Evolutionary conservation across 306 rosid species (phyloP).

Genomic region (Fragaria vesca): DNA sequence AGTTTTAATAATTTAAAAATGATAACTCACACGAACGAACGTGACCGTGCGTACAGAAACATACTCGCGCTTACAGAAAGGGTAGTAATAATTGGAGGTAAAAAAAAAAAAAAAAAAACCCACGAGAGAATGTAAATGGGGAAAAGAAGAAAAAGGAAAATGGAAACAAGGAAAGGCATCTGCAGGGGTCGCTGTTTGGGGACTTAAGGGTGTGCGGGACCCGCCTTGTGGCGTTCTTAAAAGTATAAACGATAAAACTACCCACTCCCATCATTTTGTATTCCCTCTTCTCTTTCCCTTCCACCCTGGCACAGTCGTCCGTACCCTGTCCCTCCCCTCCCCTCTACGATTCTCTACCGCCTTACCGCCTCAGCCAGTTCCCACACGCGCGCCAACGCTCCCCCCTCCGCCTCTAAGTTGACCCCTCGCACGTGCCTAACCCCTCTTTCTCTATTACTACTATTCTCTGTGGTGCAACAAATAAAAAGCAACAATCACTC

Average conservation of each 20-base stretch:
- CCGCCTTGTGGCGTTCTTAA: constrained; percentile 24
- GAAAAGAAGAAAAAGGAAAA: too few relatives aligned
- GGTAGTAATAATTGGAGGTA: too few relatives aligned
- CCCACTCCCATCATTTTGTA: constrained; percentile 57
- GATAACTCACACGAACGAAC: too few relatives aligned
- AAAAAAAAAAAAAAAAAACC: too few relatives aligned
- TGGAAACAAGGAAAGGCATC: too few relatives aligned
- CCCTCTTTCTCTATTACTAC: background rate
- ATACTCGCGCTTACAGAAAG: too few relatives aligned
- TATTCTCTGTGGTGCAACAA: constrained; percentile 78
- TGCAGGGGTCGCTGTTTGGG: too few relatives aligned
- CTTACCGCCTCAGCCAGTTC: constrained; percentile 38
- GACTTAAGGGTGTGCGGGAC: constrained; percentile 15
- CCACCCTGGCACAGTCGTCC: constrained; percentile 89
- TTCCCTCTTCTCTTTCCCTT: constrained; percentile 17
- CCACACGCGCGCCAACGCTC: constrained; percentile 36
- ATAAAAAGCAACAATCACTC: constrained; percentile 26
- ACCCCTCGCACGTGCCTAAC: constrained; percentile 37
- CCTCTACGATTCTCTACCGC: constrained; percentile 30
- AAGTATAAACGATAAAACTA: constrained; percentile 45
- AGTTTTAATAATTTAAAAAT: too few relatives aligned
- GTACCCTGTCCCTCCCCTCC: constrained; percentile 57
- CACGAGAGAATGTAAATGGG: too few relatives aligned
- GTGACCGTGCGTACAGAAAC: too few relatives aligned
- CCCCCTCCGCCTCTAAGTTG: background rate